These are phyloP conservation scores for Harringtonia aguacate DNA, from an alignment of 2,329 filamentous ascomycete species.

Conservation along the genomic window DNA sequence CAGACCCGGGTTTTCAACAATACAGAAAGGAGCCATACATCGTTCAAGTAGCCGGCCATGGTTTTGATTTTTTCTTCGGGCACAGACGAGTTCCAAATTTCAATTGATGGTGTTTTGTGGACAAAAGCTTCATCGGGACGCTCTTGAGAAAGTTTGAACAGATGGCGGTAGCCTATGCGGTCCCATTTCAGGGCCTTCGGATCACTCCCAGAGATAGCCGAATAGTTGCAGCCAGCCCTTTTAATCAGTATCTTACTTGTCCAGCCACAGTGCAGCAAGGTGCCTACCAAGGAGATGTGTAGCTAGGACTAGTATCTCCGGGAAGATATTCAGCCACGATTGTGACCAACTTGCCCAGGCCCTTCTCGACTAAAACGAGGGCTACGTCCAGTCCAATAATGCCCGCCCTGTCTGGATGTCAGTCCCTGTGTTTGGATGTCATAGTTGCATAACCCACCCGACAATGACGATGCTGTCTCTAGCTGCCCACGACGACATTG, in stretches of 20 bases:
- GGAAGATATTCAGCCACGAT: constrained; percentile 29
- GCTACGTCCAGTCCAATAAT: constrained; percentile 29
- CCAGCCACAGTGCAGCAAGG: no score
- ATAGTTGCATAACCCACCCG: neutral
- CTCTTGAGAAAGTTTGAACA: constrained; percentile 22
- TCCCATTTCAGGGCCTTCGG: constrained; percentile 31
- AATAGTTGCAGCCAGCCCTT: constrained; percentile 35
- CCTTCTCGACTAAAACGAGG: constrained; percentile 22
- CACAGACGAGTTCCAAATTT: constrained; percentile 29
- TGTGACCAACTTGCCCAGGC: constrained; percentile 21
- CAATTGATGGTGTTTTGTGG: constrained; percentile 24
- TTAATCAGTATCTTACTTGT: no score
- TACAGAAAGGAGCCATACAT: constrained; percentile 15
- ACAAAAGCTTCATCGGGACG: constrained; percentile 22
- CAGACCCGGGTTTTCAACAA: neutral
- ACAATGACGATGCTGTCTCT: constrained; percentile 8
- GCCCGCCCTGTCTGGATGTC: no score
- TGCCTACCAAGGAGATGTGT: constrained; percentile 33
- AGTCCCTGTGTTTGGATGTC: no score
- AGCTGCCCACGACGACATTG: neutral
- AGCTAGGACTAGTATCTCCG: constrained; percentile 25
- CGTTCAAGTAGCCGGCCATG: constrained; percentile 28
- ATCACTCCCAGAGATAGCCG: constrained; percentile 29
- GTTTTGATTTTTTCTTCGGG: constrained; percentile 27
- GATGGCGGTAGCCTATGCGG: constrained; percentile 20